Conservation (phyloP, 1,284 basidiomycete species). For the Anthracocystis walkeri region DNA sequence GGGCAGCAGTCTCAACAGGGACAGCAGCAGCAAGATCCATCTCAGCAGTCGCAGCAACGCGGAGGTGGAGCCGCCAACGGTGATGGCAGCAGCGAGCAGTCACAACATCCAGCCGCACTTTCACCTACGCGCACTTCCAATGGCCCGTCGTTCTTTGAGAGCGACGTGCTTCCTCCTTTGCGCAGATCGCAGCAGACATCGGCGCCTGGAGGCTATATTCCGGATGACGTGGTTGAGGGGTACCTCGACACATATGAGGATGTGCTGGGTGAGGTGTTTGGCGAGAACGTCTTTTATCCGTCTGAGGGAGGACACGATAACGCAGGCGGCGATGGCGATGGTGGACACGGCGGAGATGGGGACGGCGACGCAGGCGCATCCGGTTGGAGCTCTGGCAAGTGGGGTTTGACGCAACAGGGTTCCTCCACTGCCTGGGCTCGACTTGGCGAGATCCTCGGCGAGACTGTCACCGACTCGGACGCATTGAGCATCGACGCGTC, state of each 20-base stretch:
- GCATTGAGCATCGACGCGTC: conserved; percentile 21
- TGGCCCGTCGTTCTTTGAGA: conserved; percentile 67
- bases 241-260: conserved; percentile 74
- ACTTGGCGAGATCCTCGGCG: conserved; percentile 63
- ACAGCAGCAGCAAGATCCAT: conserved; percentile 13
- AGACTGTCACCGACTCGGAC: conserved; percentile 25
- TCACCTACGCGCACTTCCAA: conserved; percentile 32
- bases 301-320: conserved; percentile 16
- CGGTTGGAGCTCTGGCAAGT: conserved; percentile 58
- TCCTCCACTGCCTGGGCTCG: conserved; percentile 62
- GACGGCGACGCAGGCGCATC: conserved; percentile 19
- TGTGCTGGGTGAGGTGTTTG: conserved; percentile 73
- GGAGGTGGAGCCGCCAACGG: conserved; percentile 1
- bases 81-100: conserved; percentile 12
- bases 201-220: conserved; percentile 71
- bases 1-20: conserved; percentile 13
- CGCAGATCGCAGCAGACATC: conserved; percentile 65
- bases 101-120: conserved; percentile 24
- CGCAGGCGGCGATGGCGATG: conserved; percentile 7
- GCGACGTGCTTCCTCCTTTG: conserved; percentile 73
- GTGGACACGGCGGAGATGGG: conserved; percentile 7
- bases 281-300: conserved; percentile 48
- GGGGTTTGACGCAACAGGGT: conserved; percentile 59
- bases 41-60: conserved; percentile 17
- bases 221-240: conserved; percentile 72